Evolutionary conservation across 2,329 filamentous ascomycete species (phyloP).

Genomic region (Aureobasidium sp.): DNA sequence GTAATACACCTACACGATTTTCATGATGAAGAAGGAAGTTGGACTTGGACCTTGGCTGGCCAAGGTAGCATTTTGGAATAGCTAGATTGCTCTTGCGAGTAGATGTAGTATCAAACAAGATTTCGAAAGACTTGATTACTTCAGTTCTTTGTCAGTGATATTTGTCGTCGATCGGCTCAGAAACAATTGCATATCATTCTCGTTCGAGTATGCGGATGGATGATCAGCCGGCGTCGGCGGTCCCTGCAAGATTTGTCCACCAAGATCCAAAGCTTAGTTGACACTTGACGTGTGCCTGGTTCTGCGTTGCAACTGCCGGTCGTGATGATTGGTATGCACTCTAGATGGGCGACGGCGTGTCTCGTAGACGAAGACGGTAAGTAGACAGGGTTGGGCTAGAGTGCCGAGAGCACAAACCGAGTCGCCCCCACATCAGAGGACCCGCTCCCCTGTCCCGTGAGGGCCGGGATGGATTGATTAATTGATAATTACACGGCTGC

Average conservation of each 20-base stretch:
- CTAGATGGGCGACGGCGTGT: not conserved
- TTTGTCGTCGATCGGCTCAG: not conserved
- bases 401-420: conserved; percentile 1
- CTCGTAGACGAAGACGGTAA: not conserved
- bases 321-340: not conserved
- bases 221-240: not conserved
- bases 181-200: not conserved
- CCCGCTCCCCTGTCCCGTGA: not conserved
- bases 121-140: not conserved
- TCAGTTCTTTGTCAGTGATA: not conserved
- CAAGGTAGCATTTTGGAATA: not conserved
- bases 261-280: not conserved
- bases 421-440: not conserved
- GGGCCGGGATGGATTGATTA: not conserved
- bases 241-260: not conserved
- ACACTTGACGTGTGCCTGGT: no score
- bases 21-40: not conserved
- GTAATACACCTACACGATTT: conserved; percentile 8
- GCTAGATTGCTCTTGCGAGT: not conserved
- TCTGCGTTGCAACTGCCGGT: not conserved
- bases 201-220: not conserved
- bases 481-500: not conserved
- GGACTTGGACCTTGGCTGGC: conserved; percentile 8
- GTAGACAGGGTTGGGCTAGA: not conserved
- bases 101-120: not conserved